Evolutionary conservation across 192 early-diverging fungal species (phyloP), one percentile per base, ranked within the genome.

Genomic region (Phycomyces nitens): DNA sequence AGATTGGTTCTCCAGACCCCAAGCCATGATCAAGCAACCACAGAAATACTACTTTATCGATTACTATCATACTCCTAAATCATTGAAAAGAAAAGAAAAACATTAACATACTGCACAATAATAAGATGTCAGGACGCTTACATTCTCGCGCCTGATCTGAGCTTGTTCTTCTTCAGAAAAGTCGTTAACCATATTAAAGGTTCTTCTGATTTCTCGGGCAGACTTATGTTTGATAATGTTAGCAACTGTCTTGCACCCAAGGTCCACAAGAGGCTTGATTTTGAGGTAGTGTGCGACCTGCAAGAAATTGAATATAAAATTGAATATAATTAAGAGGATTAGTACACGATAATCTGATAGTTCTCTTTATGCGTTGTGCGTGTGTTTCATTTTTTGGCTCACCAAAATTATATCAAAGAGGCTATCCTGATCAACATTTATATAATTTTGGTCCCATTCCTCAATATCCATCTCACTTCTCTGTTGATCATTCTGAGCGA

Each of bases 211-310:
- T 78, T 97, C 88, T 57, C 96, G 90, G 15, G 94, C 88, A 10
- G 86, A 79, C 79, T 97, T 98, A 41, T 92, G 92, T 73, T 92
- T 92, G 76, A 99, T 90, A 92, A 96, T 93, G 72, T 96, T 97
- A 57, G 97, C 97, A 44, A 98, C 93, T 3, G 94, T 94, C 82
- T 97, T 98, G 84, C 97, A 99, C 6, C 94, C 92, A 57, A 99
- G 80, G 77, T 98, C 94, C 51, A 99, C 79, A 51, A 99, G 83
- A 14, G 92, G 90, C 77, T 96, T 96, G 68, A 98, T 98, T 75
- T 98, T 96, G 60, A 99, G 80, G 75, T 93, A 92, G 71, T 94
- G 91, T 42, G 93, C 87, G 40, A 91, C 91, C 64, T 78, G 44
- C 11, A 18, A 34, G 0, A 56, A 9, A 42, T n/a, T n/a, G n/a